These are phyloP conservation scores for Penicillium subrubescens DNA, from an alignment of 495 filamentous ascomycete genomes.

Conservation along the genomic window DNA sequence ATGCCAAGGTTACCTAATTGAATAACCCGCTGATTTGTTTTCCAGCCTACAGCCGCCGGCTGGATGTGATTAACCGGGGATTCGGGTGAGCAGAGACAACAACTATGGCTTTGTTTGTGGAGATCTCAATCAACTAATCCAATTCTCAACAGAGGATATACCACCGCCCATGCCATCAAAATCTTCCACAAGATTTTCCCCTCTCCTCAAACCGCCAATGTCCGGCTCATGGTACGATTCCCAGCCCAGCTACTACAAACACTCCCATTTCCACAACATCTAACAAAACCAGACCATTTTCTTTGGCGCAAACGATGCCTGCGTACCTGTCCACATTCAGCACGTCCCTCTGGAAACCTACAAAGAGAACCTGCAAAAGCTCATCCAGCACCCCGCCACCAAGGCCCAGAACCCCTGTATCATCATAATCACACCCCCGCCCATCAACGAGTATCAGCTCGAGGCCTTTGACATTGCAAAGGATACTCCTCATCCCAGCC, in stretches of 20 bases:
- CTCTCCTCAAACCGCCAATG: constrained; percentile 54
- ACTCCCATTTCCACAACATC: not conserved
- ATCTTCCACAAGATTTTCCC: constrained; percentile 61
- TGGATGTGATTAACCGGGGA: constrained; percentile 72
- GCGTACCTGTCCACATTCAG: constrained; percentile 62
- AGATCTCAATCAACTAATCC: not conserved
- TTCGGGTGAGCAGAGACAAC: constrained; percentile 50
- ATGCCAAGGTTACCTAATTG: not conserved
- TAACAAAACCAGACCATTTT: constrained; percentile 64
- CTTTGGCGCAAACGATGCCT: constrained; percentile 86
- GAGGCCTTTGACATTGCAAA: constrained; percentile 37
- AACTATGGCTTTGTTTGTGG: not conserved
- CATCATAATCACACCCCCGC: constrained; percentile 76
- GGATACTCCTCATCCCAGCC: constrained; percentile 43
- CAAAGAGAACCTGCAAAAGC: constrained; percentile 66
- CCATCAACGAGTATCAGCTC: constrained; percentile 74
- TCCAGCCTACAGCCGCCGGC: constrained; percentile 60
- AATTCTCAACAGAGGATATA: constrained; percentile 58
- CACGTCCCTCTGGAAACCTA: constrained; percentile 74
- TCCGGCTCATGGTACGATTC: constrained; percentile 65
- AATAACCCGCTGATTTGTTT: not conserved
- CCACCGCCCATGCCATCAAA: constrained; percentile 62
- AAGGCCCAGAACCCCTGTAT: constrained; percentile 70
- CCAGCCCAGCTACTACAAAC: not conserved
- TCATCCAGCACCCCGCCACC: constrained; percentile 69